phyloP scores from a whole-genome alignment of 495 filamentous ascomycete species.

The Aspergillus sclerotioniger region DNA sequence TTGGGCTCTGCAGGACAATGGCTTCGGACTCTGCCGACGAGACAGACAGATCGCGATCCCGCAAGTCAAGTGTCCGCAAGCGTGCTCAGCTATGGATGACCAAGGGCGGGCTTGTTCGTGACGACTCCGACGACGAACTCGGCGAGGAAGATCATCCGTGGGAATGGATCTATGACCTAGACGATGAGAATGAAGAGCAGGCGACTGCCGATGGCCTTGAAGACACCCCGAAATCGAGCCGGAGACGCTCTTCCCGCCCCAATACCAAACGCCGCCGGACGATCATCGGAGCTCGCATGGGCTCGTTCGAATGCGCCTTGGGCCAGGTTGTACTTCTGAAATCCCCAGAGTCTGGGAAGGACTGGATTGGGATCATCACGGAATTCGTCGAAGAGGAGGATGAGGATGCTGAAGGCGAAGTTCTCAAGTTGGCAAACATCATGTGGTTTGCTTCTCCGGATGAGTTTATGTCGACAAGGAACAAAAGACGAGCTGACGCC shows the following conservation, averaged over 20 bases:
- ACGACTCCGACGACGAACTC: conserved; percentile 91
- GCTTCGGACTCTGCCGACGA: conserved; percentile 17
- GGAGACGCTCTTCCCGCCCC: conserved; percentile 32
- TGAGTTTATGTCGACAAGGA: conserved; percentile 72
- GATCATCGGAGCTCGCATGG: conserved; percentile 83
- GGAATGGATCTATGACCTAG: conserved; percentile 81
- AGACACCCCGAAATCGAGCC: conserved; percentile 36
- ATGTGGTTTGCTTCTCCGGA: conserved; percentile 91
- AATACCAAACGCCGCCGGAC: conserved; percentile 30
- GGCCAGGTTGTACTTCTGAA: conserved; percentile 87
- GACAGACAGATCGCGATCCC: conserved; percentile 14
- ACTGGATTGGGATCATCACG: conserved; percentile 86
- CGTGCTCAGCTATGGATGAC: conserved; percentile 62
- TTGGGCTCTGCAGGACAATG: conserved; percentile 18
- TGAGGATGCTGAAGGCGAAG: conserved; percentile 48
- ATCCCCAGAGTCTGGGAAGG: conserved; percentile 74
- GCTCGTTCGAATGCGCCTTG: conserved; percentile 73
- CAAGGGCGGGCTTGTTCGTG: conserved; percentile 64
- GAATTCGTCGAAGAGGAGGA: conserved; percentile 70
- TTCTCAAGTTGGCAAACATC: conserved; percentile 65
- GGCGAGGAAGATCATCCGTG: conserved; percentile 82
- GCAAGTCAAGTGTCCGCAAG: conserved; percentile 30
- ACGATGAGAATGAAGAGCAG: conserved; percentile 23
- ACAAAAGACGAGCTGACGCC: conserved; percentile 80
- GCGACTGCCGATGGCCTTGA: conserved; percentile 22